phyloP scores from a whole-genome alignment of 1,284 basidiomycete species.

The Lignosus rhinocerotis region DNA sequence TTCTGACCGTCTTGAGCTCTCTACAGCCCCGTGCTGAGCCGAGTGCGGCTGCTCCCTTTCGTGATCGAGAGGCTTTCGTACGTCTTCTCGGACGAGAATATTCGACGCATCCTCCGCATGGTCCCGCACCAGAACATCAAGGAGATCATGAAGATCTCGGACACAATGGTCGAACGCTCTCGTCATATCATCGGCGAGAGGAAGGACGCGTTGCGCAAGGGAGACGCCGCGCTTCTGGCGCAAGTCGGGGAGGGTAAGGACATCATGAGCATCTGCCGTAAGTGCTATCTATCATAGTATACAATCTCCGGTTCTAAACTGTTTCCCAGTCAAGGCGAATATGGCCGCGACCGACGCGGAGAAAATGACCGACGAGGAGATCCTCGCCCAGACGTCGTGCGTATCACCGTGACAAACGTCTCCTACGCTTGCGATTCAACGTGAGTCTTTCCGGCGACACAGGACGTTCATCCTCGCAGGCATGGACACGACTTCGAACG shows the following conservation, averaged over 20 bases:
- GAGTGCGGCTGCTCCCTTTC: neutral
- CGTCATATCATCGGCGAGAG: constrained; percentile 42
- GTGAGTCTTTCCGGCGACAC: constrained; percentile 26
- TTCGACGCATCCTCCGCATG: constrained; percentile 4
- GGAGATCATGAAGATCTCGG: constrained; percentile 28
- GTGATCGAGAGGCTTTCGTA: constrained; percentile 8
- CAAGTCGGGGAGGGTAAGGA: constrained; percentile 41
- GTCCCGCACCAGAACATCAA: neutral
- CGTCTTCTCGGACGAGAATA: constrained; percentile 11
- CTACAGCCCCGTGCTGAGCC: constrained; percentile 11
- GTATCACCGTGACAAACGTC: constrained; percentile 2
- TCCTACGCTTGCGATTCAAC: neutral
- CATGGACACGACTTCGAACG: constrained; percentile 23
- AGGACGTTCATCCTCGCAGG: constrained; percentile 19
- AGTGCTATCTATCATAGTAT: neutral
- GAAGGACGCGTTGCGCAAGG: constrained; percentile 30
- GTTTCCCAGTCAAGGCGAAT: constrained; percentile 26
- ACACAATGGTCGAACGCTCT: constrained; percentile 40
- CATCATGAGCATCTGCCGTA: constrained; percentile 44
- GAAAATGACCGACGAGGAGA: constrained; percentile 28
- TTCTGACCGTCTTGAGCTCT: neutral
- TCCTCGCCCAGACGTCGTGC: constrained; percentile 30
- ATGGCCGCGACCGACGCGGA: constrained; percentile 25
- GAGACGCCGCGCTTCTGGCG: constrained; percentile 22
- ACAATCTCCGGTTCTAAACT: neutral